phyloP scores from a whole-genome alignment of 495 filamentous ascomycete species.

The Chaetomium cochliodes region DNA sequence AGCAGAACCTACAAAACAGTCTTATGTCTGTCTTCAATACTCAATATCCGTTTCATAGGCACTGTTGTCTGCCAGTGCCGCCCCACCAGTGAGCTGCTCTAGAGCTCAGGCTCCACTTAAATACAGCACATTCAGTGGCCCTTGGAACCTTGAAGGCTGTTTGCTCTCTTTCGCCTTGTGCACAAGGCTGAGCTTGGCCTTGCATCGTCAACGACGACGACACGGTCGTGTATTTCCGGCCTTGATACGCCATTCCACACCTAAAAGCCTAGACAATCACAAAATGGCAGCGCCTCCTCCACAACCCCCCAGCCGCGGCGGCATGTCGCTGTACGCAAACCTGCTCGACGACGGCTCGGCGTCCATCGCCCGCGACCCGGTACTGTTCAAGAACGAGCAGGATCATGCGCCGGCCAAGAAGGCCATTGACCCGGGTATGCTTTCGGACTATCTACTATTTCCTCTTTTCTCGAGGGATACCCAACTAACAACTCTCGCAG shows the following conservation, averaged over 20 bases:
- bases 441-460: not conserved
- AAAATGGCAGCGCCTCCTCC: slow-evolving; percentile 26
- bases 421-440: slow-evolving; percentile 71
- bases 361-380: slow-evolving; percentile 73
- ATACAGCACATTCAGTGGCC: not conserved
- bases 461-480: not conserved
- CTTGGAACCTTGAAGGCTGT: not conserved
- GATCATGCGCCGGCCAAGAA: slow-evolving; percentile 66
- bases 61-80: no score
- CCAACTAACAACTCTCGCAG: slow-evolving; percentile 42
- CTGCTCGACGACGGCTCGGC: slow-evolving; percentile 55
- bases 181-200: slow-evolving; percentile 23
- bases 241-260: no score
- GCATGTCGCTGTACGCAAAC: slow-evolving; percentile 59
- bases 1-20: no score
- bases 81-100: not conserved
- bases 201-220: not conserved
- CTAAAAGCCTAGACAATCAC: not conserved
- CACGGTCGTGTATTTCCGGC: not conserved
- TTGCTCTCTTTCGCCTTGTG: slow-evolving; percentile 13
- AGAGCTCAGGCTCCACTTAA: not conserved
- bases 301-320: slow-evolving; percentile 31
- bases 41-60: no score
- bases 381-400: slow-evolving; percentile 65
- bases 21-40: no score